Evolutionary conservation across 2,329 filamentous ascomycete genomes (phyloP).

Genomic region (Grosmannia penicillata): DNA sequence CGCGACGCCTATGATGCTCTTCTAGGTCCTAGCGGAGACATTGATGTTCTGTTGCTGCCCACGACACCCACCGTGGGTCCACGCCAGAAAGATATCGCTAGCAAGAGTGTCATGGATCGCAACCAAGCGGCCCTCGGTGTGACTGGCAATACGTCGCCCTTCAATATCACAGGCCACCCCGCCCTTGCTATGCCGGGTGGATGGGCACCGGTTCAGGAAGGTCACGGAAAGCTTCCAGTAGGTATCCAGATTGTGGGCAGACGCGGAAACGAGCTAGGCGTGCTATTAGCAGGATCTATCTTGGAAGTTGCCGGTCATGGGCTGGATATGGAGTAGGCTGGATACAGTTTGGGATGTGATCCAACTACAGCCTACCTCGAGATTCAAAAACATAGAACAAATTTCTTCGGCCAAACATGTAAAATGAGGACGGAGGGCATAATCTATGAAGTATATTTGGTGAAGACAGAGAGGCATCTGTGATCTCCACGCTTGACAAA

Average conservation of each 20-base stretch:
- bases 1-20: slow-evolving; percentile 31
- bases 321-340: slow-evolving; percentile 7
- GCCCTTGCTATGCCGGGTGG: slow-evolving; percentile 30
- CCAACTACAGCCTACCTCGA: too few species aligned
- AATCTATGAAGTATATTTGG: neutral
- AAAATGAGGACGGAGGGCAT: neutral
- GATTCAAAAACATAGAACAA: too few species aligned
- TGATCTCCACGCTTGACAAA: neutral
- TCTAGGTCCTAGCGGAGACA: slow-evolving; percentile 14
- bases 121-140: slow-evolving; percentile 27
- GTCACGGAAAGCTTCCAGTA: slow-evolving; percentile 14
- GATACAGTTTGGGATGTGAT: too few species aligned
- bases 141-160: slow-evolving; percentile 28
- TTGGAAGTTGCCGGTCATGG: slow-evolving; percentile 18
- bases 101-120: slow-evolving; percentile 22
- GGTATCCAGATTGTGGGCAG: slow-evolving; percentile 18
- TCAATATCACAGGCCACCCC: slow-evolving; percentile 35
- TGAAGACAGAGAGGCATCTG: neutral
- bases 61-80: slow-evolving; percentile 28
- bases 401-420: too few species aligned
- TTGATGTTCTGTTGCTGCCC: slow-evolving; percentile 34
- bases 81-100: slow-evolving; percentile 19
- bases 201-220: slow-evolving; percentile 13
- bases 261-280: slow-evolving; percentile 14
- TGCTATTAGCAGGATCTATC: slow-evolving; percentile 16